These are phyloP conservation scores for Kwoniella bestiolae DNA, from an alignment of 768 basidiomycete genomes.

Conservation along the genomic window DNA sequence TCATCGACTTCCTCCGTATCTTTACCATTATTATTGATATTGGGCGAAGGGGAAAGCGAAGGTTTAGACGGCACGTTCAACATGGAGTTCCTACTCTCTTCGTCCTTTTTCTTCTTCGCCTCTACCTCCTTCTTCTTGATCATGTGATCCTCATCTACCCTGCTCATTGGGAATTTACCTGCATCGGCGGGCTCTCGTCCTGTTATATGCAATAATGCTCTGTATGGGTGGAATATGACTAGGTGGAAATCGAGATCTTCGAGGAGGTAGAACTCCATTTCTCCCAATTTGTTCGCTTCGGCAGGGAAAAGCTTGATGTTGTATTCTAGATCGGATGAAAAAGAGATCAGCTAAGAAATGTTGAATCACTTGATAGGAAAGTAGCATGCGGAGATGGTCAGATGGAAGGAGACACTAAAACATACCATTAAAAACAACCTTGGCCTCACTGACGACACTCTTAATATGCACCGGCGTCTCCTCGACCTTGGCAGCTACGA, in stretches of 20 bases:
- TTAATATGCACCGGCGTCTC: constrained; percentile 96
- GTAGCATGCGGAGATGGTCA: not conserved
- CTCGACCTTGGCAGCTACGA: constrained; percentile 96
- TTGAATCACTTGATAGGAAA: constrained; percentile 57
- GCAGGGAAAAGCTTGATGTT: constrained; percentile 78
- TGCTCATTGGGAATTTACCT: constrained; percentile 55
- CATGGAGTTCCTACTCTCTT: constrained; percentile 32
- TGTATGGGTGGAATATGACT: constrained; percentile 91
- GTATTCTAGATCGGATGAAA: constrained; percentile 62
- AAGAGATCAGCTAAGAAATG: not conserved
- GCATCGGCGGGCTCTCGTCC: constrained; percentile 63
- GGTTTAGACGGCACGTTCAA: not conserved
- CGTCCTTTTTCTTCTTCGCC: constrained; percentile 67
- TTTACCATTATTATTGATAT: not conserved
- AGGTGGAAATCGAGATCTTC: constrained; percentile 96
- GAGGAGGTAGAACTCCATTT: constrained; percentile 99
- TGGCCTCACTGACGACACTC: constrained; percentile 81
- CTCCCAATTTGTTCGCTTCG: constrained; percentile 88
- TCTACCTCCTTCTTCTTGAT: constrained; percentile 56
- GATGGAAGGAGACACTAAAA: constrained; percentile 30
- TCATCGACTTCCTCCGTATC: constrained; percentile 17
- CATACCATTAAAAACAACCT: constrained; percentile 66
- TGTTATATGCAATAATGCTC: constrained; percentile 78
- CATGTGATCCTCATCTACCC: constrained; percentile 42
- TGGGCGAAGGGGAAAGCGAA: not conserved